A percentile compares a stretch with the other conserved stretches of the same genome.
Evolutionary conservation across 768 basidiomycete genomes (phyloP).

Genomic region (Coprinopsis sp.): DNA sequence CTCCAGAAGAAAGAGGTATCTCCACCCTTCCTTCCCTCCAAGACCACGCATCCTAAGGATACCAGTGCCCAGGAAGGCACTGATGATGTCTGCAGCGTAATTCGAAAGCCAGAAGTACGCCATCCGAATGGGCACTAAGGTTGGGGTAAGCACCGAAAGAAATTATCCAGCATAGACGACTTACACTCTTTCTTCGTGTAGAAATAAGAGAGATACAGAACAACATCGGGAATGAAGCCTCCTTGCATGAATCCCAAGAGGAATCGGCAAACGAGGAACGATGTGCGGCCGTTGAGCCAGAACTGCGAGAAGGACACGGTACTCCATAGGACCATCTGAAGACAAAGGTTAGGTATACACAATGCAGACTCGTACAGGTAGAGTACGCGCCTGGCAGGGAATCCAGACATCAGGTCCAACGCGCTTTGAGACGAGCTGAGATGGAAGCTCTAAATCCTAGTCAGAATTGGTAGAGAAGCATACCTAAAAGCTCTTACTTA

Average conservation of each 20-base stretch:
- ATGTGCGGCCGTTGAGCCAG: slow-evolving; percentile 48
- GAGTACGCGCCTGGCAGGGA: slow-evolving; percentile 42
- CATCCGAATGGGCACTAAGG: slow-evolving; percentile 56
- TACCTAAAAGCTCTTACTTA: slow-evolving; percentile 9
- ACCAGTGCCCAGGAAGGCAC: slow-evolving; percentile 62
- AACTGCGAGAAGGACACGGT: slow-evolving; percentile 53
- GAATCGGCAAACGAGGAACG: slow-evolving; percentile 53
- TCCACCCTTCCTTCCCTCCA: slow-evolving; percentile 50
- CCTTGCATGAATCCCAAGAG: slow-evolving; percentile 59
- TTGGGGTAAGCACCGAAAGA: neutral
- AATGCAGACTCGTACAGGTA: neutral
- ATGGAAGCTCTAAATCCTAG: slow-evolving; percentile 55
- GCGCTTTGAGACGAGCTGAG: slow-evolving; percentile 63
- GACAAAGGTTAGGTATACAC: neutral
- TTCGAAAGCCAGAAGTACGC: slow-evolving; percentile 67
- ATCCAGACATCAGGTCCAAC: slow-evolving; percentile 68
- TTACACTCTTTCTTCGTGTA: slow-evolving; percentile 54
- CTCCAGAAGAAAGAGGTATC: slow-evolving; percentile 55
- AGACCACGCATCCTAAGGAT: slow-evolving; percentile 52
- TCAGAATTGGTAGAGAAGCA: neutral
- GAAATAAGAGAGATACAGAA: slow-evolving; percentile 63
- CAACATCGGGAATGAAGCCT: slow-evolving; percentile 60
- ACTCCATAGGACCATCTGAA: slow-evolving; percentile 57
- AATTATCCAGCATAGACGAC: slow-evolving; percentile 13
- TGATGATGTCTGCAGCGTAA: slow-evolving; percentile 48